Evolutionary conservation across 2,329 filamentous ascomycete genomes (phyloP).

Genomic region (Thermochaetoides dissita): DNA sequence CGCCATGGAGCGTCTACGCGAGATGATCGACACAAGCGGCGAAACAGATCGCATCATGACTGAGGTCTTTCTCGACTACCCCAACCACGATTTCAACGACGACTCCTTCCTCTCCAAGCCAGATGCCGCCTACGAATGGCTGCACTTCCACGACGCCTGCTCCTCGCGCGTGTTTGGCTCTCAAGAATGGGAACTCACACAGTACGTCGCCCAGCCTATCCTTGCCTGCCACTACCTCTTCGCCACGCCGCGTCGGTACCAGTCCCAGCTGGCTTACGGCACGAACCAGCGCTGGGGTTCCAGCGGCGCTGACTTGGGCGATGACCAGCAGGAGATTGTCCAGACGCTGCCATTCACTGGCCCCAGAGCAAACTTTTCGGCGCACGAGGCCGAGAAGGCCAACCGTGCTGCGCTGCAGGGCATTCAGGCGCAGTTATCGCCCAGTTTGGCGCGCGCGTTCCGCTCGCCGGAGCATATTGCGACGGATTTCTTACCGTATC

Average conservation of each 20-base stretch:
- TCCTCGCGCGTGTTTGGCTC: slow-evolving; percentile 65
- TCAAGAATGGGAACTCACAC: slow-evolving; percentile 84
- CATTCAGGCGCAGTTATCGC: slow-evolving; percentile 58
- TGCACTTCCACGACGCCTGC: slow-evolving; percentile 80
- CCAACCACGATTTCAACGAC: slow-evolving; percentile 79
- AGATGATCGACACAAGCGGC: slow-evolving; percentile 67
- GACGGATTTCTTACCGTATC: slow-evolving; percentile 71
- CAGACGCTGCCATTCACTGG: slow-evolving; percentile 64
- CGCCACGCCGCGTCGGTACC: slow-evolving; percentile 50
- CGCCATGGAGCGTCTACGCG: slow-evolving; percentile 55
- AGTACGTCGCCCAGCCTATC: slow-evolving; percentile 75
- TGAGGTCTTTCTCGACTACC: slow-evolving; percentile 78
- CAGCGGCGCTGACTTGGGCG: slow-evolving; percentile 27
- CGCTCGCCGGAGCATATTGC: slow-evolving; percentile 65
- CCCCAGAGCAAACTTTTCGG: slow-evolving; percentile 66
- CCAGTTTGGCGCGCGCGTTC: slow-evolving; percentile 62
- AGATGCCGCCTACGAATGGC: slow-evolving; percentile 78
- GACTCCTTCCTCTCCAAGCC: slow-evolving; percentile 85
- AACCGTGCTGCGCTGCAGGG: slow-evolving; percentile 61
- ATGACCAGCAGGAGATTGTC: slow-evolving; percentile 34
- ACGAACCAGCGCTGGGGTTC: slow-evolving; percentile 15
- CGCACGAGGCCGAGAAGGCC: slow-evolving; percentile 66
- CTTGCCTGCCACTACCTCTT: slow-evolving; percentile 89
- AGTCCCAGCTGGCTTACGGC: slow-evolving; percentile 28
- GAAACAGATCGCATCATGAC: slow-evolving; percentile 66